Percentiles rank a stretch among this genome's conserved stretches.
Conservation (phyloP, 2,329 filamentous ascomycete genomes). For the Colletotrichum gloeosporioides region DNA sequence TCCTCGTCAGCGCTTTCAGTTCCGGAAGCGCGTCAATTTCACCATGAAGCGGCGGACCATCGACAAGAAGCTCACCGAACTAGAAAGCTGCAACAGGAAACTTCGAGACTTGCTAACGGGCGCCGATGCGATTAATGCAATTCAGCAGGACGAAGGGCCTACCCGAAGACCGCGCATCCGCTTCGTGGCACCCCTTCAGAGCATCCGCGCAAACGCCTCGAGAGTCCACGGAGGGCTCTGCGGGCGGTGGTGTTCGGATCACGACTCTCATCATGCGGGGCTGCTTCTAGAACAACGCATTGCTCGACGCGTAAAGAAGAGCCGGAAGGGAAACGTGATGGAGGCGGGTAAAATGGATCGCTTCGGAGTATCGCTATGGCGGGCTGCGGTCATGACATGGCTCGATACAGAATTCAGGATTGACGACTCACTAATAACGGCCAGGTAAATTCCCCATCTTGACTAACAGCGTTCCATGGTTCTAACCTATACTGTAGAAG, state of each 20-base stretch:
- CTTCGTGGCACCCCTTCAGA: neutral
- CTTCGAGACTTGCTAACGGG: neutral
- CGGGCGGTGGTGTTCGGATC: neutral
- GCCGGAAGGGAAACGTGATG: neutral
- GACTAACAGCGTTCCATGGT: neutral
- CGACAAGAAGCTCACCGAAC: neutral
- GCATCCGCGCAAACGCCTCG: neutral
- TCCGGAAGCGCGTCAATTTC: neutral
- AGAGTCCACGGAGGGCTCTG: neutral
- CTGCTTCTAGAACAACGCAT: neutral
- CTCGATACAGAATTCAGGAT: neutral
- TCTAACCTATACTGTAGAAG: too few species aligned
- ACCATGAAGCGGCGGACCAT: neutral
- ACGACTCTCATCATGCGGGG: neutral
- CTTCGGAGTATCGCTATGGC: neutral
- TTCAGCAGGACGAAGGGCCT: neutral
- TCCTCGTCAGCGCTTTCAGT: neutral
- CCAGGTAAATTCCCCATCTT: neutral
- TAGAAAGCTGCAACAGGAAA: neutral
- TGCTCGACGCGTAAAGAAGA: neutral
- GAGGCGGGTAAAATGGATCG: neutral
- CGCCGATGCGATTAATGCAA: neutral
- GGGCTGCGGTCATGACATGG: neutral
- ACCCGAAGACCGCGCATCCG: neutral
- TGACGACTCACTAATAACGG: neutral